phyloP scores from a whole-genome alignment of 2,329 filamentous ascomycete genomes.

The Xylariaceae sp. region DNA sequence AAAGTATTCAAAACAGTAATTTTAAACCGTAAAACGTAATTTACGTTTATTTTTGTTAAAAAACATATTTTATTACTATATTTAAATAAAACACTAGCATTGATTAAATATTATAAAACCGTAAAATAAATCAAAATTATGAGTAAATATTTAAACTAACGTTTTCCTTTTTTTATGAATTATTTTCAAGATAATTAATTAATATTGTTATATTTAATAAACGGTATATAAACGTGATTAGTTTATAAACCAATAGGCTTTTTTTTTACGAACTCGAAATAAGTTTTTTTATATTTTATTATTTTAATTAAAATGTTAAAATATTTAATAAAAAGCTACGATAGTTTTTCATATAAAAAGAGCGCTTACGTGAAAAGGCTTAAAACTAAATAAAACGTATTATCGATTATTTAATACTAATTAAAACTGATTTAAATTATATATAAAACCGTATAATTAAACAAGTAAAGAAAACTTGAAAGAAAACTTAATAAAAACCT shows the following conservation, averaged over 20 bases:
- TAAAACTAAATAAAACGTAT: not conserved
- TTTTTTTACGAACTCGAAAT: not conserved
- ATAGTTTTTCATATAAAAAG: not conserved
- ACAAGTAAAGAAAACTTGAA: not conserved
- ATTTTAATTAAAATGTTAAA: slow-evolving; percentile 1
- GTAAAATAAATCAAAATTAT: slow-evolving; percentile 1
- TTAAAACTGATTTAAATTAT: not conserved
- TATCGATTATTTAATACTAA: not conserved
- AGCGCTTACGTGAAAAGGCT: not conserved
- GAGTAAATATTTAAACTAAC: not conserved
- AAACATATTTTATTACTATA: not conserved
- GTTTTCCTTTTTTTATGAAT: not conserved
- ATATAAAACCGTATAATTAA: not conserved
- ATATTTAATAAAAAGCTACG: not conserved
- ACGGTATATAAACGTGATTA: not conserved
- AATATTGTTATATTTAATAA: not conserved
- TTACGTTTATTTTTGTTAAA: slow-evolving; percentile 3
- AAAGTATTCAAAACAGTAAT: not conserved
- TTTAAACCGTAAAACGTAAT: not conserved
- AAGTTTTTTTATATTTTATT: not conserved
- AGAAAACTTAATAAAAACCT: not conserved
- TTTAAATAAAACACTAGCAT: not conserved
- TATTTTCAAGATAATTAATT: slow-evolving; percentile 5
- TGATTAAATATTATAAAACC: not conserved
- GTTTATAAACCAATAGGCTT: not conserved